A percentile compares a stretch with the other conserved stretches of the same genome.
phyloP scores from a whole-genome alignment of 805 yeast genomes.

The Scheffersomyces lignosus region DNA sequence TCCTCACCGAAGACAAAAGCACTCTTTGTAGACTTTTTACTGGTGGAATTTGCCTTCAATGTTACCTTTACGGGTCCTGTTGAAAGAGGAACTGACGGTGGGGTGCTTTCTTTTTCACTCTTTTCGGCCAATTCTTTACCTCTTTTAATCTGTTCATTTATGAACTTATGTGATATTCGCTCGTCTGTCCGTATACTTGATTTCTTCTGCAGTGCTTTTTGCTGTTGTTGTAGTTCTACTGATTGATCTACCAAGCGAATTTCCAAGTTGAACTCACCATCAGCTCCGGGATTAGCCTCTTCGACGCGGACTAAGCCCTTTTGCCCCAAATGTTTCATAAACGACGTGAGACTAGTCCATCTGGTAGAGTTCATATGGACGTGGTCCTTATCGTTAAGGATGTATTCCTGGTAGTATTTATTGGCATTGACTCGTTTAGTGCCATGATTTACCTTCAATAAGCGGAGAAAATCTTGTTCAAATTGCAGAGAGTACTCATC shows the following conservation, averaged over 20 bases:
- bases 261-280: slow-evolving; percentile 37
- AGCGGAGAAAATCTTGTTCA: slow-evolving; percentile 59
- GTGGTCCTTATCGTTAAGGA: slow-evolving; percentile 72
- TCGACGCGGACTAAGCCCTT: slow-evolving; percentile 57
- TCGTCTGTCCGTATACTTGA: slow-evolving; percentile 44
- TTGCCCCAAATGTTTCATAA: slow-evolving; percentile 60
- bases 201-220: slow-evolving; percentile 42
- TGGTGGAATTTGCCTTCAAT: slow-evolving; percentile 3
- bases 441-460: slow-evolving; percentile 72
- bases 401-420: slow-evolving; percentile 86
- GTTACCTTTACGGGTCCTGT: slow-evolving; percentile 22
- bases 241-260: slow-evolving; percentile 30
- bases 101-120: slow-evolving; percentile 1
- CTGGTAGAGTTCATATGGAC: slow-evolving; percentile 88
- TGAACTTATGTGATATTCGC: slow-evolving; percentile 37
- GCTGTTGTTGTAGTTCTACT: slow-evolving; percentile 9
- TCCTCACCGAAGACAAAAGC: slow-evolving; percentile 6
- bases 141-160: slow-evolving; percentile 55
- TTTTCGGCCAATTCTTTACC: slow-evolving; percentile 27
- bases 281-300: slow-evolving; percentile 22
- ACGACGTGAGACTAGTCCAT: slow-evolving; percentile 70
- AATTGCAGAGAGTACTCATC: slow-evolving; percentile 62
- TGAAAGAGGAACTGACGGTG: background rate
- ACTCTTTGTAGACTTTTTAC: background rate
- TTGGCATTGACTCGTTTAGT: slow-evolving; percentile 79